These are phyloP conservation scores for Aphanoascus verrucosus DNA, from an alignment of 2,329 filamentous ascomycete species.

Conservation along the genomic window DNA sequence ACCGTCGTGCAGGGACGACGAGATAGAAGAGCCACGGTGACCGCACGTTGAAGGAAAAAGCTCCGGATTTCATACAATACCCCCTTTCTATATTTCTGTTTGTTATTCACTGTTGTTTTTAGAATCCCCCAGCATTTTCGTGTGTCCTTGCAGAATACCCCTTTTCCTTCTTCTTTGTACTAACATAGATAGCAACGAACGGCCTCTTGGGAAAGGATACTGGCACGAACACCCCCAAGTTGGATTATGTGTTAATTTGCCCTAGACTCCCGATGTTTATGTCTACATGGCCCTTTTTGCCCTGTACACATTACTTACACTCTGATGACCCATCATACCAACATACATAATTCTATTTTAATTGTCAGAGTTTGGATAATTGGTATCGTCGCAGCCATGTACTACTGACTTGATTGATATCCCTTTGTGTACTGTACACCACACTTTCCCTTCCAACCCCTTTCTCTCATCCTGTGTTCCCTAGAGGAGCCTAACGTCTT, in stretches of 20 bases:
- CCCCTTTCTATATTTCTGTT: background rate
- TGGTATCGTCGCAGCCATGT: background rate
- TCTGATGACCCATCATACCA: background rate
- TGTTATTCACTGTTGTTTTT: background rate
- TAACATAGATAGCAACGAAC: background rate
- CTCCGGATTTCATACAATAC: background rate
- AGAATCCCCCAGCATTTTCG: background rate
- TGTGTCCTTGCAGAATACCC: background rate
- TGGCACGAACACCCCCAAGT: background rate
- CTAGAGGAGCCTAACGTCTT: background rate
- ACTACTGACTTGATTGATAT: conserved; percentile 4
- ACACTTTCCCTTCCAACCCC: background rate
- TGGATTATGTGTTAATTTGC: background rate
- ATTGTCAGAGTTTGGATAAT: background rate
- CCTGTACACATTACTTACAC: background rate
- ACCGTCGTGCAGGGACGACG: conserved; percentile 42
- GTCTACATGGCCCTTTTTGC: conserved; percentile 1
- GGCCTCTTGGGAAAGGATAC: background rate
- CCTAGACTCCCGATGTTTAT: background rate
- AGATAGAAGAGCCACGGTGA: conserved; percentile 24
- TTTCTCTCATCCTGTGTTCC: background rate
- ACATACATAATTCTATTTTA: background rate
- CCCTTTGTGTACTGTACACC: background rate
- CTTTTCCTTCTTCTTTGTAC: background rate
- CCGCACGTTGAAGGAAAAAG: conserved; percentile 2